These are phyloP conservation scores for Diaporthe citri DNA, from an alignment of 2,329 filamentous ascomycete species.

Conservation along the genomic window DNA sequence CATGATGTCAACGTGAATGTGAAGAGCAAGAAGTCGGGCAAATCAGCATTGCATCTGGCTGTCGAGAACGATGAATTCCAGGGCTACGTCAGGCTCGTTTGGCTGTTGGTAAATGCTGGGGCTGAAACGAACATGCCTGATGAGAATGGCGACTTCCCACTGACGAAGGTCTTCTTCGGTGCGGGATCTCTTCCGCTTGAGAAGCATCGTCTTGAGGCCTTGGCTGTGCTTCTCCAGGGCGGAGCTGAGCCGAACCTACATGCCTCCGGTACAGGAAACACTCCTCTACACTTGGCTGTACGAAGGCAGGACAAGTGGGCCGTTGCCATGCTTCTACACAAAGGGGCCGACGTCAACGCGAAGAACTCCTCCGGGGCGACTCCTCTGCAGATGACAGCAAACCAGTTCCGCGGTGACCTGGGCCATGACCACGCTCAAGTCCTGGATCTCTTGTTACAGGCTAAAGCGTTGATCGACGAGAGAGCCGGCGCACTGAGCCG, in stretches of 20 bases:
- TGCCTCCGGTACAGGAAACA: constrained; percentile 32
- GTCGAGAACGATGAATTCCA: constrained; percentile 38
- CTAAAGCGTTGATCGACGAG: constrained; percentile 28
- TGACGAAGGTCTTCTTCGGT: constrained; percentile 34
- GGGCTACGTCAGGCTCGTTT: constrained; percentile 41
- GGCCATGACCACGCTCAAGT: constrained; percentile 33
- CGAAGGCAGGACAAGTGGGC: constrained; percentile 35
- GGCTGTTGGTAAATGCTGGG: constrained; percentile 37
- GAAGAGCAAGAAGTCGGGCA: constrained; percentile 35
- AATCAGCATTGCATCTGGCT: constrained; percentile 40
- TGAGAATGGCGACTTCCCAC: constrained; percentile 32
- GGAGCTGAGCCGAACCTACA: constrained; percentile 34
- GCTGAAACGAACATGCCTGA: constrained; percentile 29
- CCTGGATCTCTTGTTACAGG: constrained; percentile 29
- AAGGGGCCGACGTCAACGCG: constrained; percentile 30
- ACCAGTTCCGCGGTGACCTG: constrained; percentile 36
- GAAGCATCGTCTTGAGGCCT: constrained; percentile 27
- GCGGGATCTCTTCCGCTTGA: constrained; percentile 27
- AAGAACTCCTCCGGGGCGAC: constrained; percentile 34
- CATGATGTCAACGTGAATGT: constrained; percentile 35
- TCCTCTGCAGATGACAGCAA: constrained; percentile 36
- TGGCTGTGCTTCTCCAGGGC: constrained; percentile 35
- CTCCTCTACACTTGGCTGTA: constrained; percentile 34
- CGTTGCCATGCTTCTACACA: constrained; percentile 34
- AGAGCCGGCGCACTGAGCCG: constrained; percentile 30